Conservation (phyloP, 352 stramenopile species). For the Nothophytophthora sp. region DNA sequence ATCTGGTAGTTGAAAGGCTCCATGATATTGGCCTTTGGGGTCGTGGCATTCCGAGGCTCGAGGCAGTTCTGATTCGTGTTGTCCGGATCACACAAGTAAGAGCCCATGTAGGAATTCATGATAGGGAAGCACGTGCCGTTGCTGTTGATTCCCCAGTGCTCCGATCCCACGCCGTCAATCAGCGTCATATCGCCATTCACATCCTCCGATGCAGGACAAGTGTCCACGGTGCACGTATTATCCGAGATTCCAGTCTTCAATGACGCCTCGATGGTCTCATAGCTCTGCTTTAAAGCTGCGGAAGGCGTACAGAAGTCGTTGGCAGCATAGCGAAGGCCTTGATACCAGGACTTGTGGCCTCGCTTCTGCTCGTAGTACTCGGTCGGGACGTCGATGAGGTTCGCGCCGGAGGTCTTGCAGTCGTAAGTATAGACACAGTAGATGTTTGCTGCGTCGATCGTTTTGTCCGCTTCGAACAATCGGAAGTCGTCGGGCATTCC, state of each 20-base stretch:
- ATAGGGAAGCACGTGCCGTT: constrained; percentile 49
- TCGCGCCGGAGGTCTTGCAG: constrained; percentile 43
- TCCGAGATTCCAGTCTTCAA: constrained; percentile 40
- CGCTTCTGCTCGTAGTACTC: constrained; percentile 32
- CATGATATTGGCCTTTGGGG: constrained; percentile 49
- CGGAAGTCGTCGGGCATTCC: constrained; percentile 69
- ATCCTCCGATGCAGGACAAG: constrained; percentile 47
- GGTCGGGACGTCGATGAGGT: constrained; percentile 45
- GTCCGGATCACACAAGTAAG: constrained; percentile 49
- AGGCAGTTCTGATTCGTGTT: constrained; percentile 38
- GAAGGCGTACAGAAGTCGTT: constrained; percentile 49
- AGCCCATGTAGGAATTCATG: constrained; percentile 45
- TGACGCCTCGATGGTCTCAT: constrained; percentile 38
- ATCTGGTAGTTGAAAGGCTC: constrained; percentile 35
- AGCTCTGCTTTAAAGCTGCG: constrained; percentile 31
- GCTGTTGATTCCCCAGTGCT: constrained; percentile 47
- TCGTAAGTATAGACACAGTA: constrained; percentile 41
- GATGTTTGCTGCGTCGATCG: constrained; percentile 7
- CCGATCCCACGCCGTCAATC: constrained; percentile 42
- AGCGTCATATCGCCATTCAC: constrained; percentile 38
- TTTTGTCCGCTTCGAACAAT: constrained; percentile 37
- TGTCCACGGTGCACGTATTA: constrained; percentile 36
- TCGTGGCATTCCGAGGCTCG: constrained; percentile 41
- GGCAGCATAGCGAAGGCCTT: constrained; percentile 50
- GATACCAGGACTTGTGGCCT: constrained; percentile 59